Evolutionary conservation across 1,284 basidiomycete genomes (phyloP), one percentile per base, ranked within the genome.

Genomic region (Microbotryum intermedium): DNA sequence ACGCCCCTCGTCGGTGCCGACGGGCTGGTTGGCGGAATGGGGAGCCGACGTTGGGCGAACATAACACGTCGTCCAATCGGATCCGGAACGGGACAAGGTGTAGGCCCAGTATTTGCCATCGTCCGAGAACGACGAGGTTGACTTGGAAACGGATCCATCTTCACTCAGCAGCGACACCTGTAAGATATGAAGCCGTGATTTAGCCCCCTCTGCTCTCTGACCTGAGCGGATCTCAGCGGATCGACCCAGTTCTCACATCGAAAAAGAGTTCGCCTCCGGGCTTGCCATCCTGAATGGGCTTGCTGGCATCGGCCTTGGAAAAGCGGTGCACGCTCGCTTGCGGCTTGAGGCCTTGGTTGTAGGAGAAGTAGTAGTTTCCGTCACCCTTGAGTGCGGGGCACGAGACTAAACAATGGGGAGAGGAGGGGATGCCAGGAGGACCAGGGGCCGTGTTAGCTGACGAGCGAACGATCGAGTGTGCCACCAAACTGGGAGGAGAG

Each of bases 91-190:
- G n/a, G 84, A 86, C 13, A 88, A 77, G 25, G 81, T 86, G 69
- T 89, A 90, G 0, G 87, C 87, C 70, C 80, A 87, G 65, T 83
- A 84, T 71, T 84, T 81, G 28, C 85, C 87, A 57, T 79, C 80
- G 39, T 79, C 79, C 20, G 85, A 85, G 71, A 87, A 85, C 42
- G 81, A 77, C 16, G 79, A 80, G 6, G 78, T 76, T 9, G 79
- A 74, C 34, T 89, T 75, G 16, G 85, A 79, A 18, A 82, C 82
- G 1, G 86, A 86, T n/a, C 86, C 87, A 70, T 90, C 88, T 11
- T 79, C 76, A 20, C 83, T 81, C 16, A 90, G 77, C 28, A 85
- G 71, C 71, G 90, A 90, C 13, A 84, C 81, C 83, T 85, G 61
- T 10, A n/a, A 16, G 59, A 58, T 34, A 48, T 30, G 49, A 47